phyloP scores from a whole-genome alignment of 2,329 filamentous ascomycete species.

The Phoma sp. region DNA sequence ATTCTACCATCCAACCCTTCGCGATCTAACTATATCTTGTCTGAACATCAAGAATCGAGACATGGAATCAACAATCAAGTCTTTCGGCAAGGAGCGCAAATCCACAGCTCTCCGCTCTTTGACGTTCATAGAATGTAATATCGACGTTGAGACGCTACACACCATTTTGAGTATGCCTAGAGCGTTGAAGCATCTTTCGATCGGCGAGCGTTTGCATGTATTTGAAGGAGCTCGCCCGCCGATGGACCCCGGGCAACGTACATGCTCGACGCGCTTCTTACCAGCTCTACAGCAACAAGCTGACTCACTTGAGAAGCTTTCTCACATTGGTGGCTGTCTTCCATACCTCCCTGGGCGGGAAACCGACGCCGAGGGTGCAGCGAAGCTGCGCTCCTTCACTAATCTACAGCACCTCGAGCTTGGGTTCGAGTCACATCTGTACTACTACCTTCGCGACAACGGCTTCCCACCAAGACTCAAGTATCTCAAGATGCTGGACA shows the following conservation, averaged over 20 bases:
- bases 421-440: slow-evolving; percentile 37
- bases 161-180: slow-evolving; percentile 41
- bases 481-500: slow-evolving; percentile 37
- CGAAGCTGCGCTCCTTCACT: slow-evolving; percentile 32
- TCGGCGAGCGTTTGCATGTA: slow-evolving; percentile 42
- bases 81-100: slow-evolving; percentile 23
- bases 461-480: slow-evolving; percentile 36
- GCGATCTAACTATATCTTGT: slow-evolving; percentile 43
- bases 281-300: slow-evolving; percentile 40
- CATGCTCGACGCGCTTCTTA: slow-evolving; percentile 36
- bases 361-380: slow-evolving; percentile 24
- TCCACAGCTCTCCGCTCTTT: slow-evolving; percentile 42
- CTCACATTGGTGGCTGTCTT: slow-evolving; percentile 36
- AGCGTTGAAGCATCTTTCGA: slow-evolving; percentile 40
- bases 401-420: slow-evolving; percentile 40
- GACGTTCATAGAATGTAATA: slow-evolving; percentile 48
- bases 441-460: slow-evolving; percentile 31
- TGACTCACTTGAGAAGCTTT: slow-evolving; percentile 38
- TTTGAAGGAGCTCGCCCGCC: slow-evolving; percentile 36
- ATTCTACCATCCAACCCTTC: slow-evolving; percentile 45
- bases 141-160: slow-evolving; percentile 38
- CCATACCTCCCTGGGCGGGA: slow-evolving; percentile 17
- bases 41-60: slow-evolving; percentile 35
- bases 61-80: slow-evolving; percentile 15
- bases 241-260: slow-evolving; percentile 24